Evolutionary conservation across 352 stramenopile genomes (phyloP), one percentile per base, ranked within the genome.

Genomic region (Phytophthora sojae): DNA sequence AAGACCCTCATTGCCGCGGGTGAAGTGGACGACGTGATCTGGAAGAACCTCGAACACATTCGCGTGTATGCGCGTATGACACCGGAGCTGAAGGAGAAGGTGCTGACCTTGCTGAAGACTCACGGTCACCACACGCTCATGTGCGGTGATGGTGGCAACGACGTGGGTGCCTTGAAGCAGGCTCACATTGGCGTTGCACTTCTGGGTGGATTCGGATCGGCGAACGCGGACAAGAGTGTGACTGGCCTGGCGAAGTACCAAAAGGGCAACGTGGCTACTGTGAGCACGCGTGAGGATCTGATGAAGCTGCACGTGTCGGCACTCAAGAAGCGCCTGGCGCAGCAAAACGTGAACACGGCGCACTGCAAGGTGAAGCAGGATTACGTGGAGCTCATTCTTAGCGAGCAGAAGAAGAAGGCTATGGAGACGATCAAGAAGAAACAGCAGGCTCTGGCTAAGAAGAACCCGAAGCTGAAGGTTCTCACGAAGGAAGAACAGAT

Each of bases 121-220:
- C 80, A 87, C 30, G 97, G 97, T 0, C 81, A 93, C 56, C 84
- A 94, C 58, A 99, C 96, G 25, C 83, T 99, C 17, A 99, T 99
- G 97, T 99, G 98, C 59, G 98, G 98, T 61, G 98, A 99, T 67
- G 98, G 98, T 59, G 98, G 93, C 14, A 99, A 99, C 75, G 98
- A 99, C 81, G 95, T 99, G 6, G 96, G 96, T 55, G 96, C 96
- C 2, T 76, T 99, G 32, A 98, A 98, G 76, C 94, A 98, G 68
- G 90, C 90, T 26, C 86, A 97, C 60, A 91, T 97, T 78, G 90
- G 90, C 57, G 89, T 97, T 8, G 89, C 89, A 14, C 49, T 97
- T 26, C 72, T 97, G 6, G 87, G 86, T 39, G 89, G 89, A 37
- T 96, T 96, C 52, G 89, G 89, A 39, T 94, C 88, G 17, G 89